phyloP scores from a whole-genome alignment of 805 yeast genomes.

The fission yeast (Schizosaccharomyces pombe) region DNA sequence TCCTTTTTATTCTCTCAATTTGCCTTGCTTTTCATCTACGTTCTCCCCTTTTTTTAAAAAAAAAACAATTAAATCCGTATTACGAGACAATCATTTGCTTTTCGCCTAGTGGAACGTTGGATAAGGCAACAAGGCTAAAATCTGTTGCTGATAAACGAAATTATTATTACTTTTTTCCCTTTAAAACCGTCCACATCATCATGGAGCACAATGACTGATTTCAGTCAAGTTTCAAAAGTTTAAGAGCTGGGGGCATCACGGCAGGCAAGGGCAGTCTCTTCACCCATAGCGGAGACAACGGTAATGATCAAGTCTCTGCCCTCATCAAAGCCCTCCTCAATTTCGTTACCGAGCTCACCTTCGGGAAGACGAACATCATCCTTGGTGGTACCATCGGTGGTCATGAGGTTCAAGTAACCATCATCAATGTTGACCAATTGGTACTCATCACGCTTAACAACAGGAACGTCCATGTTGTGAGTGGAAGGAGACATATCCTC shows the following conservation, averaged over 20 bases:
- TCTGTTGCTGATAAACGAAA: no score
- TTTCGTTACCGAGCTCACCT: conserved; percentile 84
- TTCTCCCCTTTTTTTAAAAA: no score
- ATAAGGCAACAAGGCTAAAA: no score
- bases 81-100: no score
- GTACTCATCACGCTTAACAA: conserved; percentile 85
- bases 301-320: conserved; percentile 96
- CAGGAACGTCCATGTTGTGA: conserved; percentile 99
- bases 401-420: conserved; percentile 91
- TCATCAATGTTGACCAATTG: conserved; percentile 91
- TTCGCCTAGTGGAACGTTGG: no score
- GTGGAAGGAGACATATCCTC: conserved; percentile 99
- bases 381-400: conserved; percentile 93
- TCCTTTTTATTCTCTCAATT: no score
- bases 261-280: conserved; percentile 95
- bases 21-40: no score
- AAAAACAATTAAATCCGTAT: no score
- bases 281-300: conserved; percentile 95
- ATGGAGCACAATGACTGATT: no score
- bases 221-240: no score
- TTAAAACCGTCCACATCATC: not conserved
- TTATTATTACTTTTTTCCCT: not conserved
- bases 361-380: conserved; percentile 97
- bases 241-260: conserved; percentile 79
- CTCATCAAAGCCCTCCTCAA: conserved; percentile 84